phyloP scores from a whole-genome alignment of 2,329 filamentous ascomycete genomes.

The Coleophoma crateriformis region DNA sequence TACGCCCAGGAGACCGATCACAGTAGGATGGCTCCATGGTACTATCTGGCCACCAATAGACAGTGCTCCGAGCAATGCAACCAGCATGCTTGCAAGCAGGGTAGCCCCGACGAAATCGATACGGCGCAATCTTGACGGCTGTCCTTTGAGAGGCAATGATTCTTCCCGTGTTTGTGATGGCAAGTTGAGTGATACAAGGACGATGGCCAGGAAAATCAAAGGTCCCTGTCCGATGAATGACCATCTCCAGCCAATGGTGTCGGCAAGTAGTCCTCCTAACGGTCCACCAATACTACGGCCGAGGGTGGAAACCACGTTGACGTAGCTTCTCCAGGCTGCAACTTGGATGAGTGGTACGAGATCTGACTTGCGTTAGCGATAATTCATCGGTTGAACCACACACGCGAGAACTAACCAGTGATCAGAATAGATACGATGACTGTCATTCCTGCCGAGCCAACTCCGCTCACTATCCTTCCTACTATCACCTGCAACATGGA shows the following conservation, averaged over 20 bases:
- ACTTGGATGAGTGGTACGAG: conserved; percentile 46
- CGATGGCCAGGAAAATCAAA: conserved; percentile 43
- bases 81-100: conserved; percentile 37
- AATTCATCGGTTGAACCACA: neutral
- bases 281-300: conserved; percentile 47
- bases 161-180: conserved; percentile 5
- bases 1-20: conserved; percentile 26
- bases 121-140: conserved; percentile 34
- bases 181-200: conserved; percentile 34
- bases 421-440: conserved; percentile 46
- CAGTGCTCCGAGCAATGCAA: conserved; percentile 37
- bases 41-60: conserved; percentile 41
- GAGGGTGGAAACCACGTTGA: conserved; percentile 45
- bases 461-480: conserved; percentile 45
- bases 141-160: conserved; percentile 4
- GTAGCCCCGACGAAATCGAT: conserved; percentile 54
- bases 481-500: conserved; percentile 44
- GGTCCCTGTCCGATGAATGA: conserved; percentile 53
- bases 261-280: conserved; percentile 51
- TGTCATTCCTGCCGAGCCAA: conserved; percentile 45
- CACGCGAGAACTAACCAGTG: conserved; percentile 30
- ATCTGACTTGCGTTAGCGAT: conserved; percentile 27
- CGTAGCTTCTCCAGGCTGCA: conserved; percentile 46
- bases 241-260: conserved; percentile 62
- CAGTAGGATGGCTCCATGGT: conserved; percentile 29